Evolutionary conservation across 495 filamentous ascomycete genomes (phyloP).

Genomic region (Penicillium bialowiezense): DNA sequence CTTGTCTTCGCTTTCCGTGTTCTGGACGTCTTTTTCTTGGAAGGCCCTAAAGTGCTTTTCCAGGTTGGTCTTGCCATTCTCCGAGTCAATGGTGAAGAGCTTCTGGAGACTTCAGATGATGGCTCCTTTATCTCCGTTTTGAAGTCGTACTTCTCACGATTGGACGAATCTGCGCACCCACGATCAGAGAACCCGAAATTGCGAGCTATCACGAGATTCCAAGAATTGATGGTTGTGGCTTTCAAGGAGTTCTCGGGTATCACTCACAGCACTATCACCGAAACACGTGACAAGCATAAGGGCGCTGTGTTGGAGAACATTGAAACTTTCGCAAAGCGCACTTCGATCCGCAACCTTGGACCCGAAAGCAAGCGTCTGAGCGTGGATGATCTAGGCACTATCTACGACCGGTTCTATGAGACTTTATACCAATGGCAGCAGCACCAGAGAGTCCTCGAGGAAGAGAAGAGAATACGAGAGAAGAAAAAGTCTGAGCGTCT

Average conservation of each 20-base stretch:
- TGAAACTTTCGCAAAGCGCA: constrained; percentile 94
- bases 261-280: constrained; percentile 85
- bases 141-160: constrained; percentile 87
- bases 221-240: constrained; percentile 97
- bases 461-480: constrained; percentile 61
- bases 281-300: constrained; percentile 88
- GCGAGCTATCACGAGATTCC: constrained; percentile 88
- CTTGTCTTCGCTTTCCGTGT: constrained; percentile 95
- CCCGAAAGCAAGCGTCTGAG: constrained; percentile 89
- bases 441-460: constrained; percentile 70
- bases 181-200: constrained; percentile 91
- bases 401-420: constrained; percentile 92
- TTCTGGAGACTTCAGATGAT: constrained; percentile 93
- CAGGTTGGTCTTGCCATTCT: constrained; percentile 94
- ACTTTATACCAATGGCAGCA: constrained; percentile 88
- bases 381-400: constrained; percentile 76
- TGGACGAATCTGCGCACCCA: constrained; percentile 95
- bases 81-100: constrained; percentile 94
- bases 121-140: constrained; percentile 95
- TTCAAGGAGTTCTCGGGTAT: constrained; percentile 97
- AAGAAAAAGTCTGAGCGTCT: constrained; percentile 53
- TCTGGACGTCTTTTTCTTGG: constrained; percentile 95
- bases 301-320: constrained; percentile 89
- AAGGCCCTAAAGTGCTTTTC: constrained; percentile 95
- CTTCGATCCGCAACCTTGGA: constrained; percentile 91